Evolutionary conservation across 305 asterid genomes (phyloP), one percentile per base, ranked within the genome.

Genomic region (Plantago coronopus): DNA sequence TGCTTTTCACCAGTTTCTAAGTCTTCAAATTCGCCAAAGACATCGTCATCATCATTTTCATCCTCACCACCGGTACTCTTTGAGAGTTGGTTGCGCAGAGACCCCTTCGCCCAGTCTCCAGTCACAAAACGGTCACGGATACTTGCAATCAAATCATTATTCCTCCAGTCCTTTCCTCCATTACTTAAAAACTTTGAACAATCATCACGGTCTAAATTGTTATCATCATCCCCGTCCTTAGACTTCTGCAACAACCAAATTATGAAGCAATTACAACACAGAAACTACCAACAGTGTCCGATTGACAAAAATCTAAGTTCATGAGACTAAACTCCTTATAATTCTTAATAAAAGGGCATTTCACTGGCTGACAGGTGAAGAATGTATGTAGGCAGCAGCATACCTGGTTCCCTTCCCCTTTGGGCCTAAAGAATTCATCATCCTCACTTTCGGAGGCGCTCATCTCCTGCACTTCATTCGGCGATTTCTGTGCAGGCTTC

Each of bases 91-190:
- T 90, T 93, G 76, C 94, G 78, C 64, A 67, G 66, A 65, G 94
- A 87, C 38, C 89, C 96, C 74, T 83, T 87, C 8, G 85, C 81
- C 99, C 95, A 93, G 76, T 86, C 90, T 70, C 88, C 93, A 7
- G 90, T 87, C 34, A 93, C 97, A 81, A 93, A 93, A 63, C 88
- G 99, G 72, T 85, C 81, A 53, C 97, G 90, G 71, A 89, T 82
- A 62, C 77, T 79, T 71, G 76, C 86, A 64, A 77, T 75, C 63
- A 68, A 17, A 48, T 76, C 86, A 59, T 75, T 76, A 56, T 48
- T 71, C 78, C 57, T 83, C 96, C 97, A 87, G 64, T 82, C 78
- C 68, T 66, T 78, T 21, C 72, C 70, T 42, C 67, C 73, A 56
- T 31, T 37, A 59, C 66, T 77, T 48, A 56, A 17, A 72, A 85